These are phyloP conservation scores for Trichoderma sp. DNA, from an alignment of 2,329 filamentous ascomycete species.

Conservation along the genomic window DNA sequence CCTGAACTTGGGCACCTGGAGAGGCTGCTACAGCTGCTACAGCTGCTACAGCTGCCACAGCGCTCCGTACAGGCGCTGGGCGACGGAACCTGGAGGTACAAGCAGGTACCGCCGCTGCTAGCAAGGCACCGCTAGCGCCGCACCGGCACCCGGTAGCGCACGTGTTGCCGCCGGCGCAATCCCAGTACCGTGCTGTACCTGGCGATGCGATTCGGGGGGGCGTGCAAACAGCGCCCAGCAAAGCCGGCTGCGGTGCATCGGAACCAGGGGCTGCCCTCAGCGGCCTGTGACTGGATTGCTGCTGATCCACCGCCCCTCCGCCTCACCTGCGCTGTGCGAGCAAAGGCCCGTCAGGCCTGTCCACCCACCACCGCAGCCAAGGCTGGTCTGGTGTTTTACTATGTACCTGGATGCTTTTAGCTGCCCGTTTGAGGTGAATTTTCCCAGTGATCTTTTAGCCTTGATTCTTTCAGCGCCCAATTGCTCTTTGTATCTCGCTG, in stretches of 20 bases:
- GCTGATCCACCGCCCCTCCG: conserved; percentile 18
- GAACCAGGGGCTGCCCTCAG: conserved; percentile 1
- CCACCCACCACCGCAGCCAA: conserved; percentile 14
- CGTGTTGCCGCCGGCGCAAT: conserved; percentile 10
- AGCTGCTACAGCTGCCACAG: not conserved
- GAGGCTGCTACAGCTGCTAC: not conserved
- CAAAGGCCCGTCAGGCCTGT: conserved; percentile 3
- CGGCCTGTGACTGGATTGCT: conserved; percentile 15
- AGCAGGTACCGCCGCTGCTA: not conserved
- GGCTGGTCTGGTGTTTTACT: conserved; percentile 19
- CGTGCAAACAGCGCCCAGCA: conserved; percentile 1
- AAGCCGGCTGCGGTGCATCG: conserved; percentile 11
- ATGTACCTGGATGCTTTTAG: conserved; percentile 15
- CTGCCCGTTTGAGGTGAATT: not conserved
- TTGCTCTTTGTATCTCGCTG: not conserved
- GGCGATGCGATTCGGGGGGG: not conserved
- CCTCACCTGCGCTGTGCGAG: conserved; percentile 19
- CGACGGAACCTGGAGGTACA: not conserved
- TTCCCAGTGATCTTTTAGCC: not conserved
- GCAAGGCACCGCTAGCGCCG: not conserved
- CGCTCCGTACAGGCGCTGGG: not conserved
- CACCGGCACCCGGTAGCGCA: not conserved
- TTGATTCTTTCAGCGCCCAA: not conserved
- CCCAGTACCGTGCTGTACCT: not conserved
- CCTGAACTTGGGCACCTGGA: not conserved